Evolutionary conservation across 192 early-diverging fungal genomes (phyloP).

Genomic region (Backusella liffmaniae): DNA sequence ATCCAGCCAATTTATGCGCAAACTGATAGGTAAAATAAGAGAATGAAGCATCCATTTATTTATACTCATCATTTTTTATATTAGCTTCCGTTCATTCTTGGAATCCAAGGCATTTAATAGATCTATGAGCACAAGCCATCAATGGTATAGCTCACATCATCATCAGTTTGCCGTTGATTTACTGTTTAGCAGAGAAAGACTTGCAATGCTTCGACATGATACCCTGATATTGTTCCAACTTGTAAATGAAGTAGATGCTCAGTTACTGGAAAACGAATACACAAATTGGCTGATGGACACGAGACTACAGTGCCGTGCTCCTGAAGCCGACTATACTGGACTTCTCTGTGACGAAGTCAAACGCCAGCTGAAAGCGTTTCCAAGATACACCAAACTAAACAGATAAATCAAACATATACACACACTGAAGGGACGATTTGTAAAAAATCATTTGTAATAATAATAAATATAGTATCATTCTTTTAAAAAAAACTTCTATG

Average conservation of each 20-base stretch:
- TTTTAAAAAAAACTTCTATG: too few species aligned
- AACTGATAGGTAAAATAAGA: slow-evolving; percentile 14
- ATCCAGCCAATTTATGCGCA: slow-evolving; percentile 7
- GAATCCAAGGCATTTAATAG: slow-evolving; percentile 13
- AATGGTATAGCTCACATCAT: slow-evolving; percentile 41
- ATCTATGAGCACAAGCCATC: background rate
- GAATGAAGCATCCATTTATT: background rate
- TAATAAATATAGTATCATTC: background rate
- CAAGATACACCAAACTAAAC: background rate
- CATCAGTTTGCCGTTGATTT: slow-evolving; percentile 42
- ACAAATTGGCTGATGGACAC: slow-evolving; percentile 53
- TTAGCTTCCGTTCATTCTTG: slow-evolving; percentile 38
- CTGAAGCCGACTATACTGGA: background rate
- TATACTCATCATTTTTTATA: background rate
- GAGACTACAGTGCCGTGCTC: slow-evolving; percentile 16
- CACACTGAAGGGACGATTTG: background rate
- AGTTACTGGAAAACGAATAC: slow-evolving; percentile 47
- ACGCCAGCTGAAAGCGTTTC: background rate
- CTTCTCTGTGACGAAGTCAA: slow-evolving; percentile 17
- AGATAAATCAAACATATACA: background rate
- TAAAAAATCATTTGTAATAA: background rate
- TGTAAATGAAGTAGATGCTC: slow-evolving; percentile 47
- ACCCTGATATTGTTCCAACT: slow-evolving; percentile 42
- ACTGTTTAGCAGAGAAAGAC: slow-evolving; percentile 41
- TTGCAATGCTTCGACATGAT: slow-evolving; percentile 51